Conservation (phyloP, 495 filamentous ascomycete genomes). For the Neurospora tetrasperma region DNA sequence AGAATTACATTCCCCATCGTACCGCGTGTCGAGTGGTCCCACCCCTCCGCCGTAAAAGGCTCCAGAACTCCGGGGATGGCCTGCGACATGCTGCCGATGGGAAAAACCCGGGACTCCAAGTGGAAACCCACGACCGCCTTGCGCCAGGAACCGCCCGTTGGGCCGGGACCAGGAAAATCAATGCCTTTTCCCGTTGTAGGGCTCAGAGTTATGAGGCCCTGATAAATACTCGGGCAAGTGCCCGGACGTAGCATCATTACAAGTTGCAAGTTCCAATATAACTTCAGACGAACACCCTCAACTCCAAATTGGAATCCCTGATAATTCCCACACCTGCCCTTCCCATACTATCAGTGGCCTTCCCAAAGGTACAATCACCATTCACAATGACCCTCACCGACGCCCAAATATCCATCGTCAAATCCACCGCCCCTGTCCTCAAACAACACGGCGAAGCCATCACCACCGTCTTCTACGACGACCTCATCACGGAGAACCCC, state of each 20-base stretch:
- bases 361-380: not conserved
- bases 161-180: not conserved
- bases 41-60: not conserved
- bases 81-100: not conserved
- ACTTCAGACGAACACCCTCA: not conserved
- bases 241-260: not conserved
- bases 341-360: not conserved
- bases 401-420: slow-evolving; percentile 42
- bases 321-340: not conserved
- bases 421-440: slow-evolving; percentile 52
- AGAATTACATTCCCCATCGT: not conserved
- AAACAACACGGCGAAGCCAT: slow-evolving; percentile 55
- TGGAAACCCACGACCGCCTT: not conserved
- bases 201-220: not conserved
- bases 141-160: not conserved
- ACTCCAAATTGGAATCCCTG: not conserved
- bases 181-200: not conserved
- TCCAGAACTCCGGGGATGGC: not conserved
- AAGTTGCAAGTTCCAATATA: not conserved
- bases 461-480: slow-evolving; percentile 57
- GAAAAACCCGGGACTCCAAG: not conserved
- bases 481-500: slow-evolving; percentile 52
- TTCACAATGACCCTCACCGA: slow-evolving; percentile 23
- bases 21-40: slow-evolving; percentile 9
- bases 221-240: slow-evolving; percentile 6